Conservation (phyloP, 176 grass and related monocot genomes). For the Carex pumila region DNA sequence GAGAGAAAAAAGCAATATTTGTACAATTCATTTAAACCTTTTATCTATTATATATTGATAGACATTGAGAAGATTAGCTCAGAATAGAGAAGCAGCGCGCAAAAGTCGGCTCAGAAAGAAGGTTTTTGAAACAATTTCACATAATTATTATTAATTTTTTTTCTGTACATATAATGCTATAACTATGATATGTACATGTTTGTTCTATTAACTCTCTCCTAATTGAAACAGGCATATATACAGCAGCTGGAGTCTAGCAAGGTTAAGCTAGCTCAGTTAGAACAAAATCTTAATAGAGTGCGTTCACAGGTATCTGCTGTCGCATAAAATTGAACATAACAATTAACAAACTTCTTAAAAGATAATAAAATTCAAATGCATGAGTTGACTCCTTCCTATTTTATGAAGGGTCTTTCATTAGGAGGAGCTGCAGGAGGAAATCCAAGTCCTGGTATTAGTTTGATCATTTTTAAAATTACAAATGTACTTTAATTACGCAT, state of each 20-base stretch:
- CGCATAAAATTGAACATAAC: background rate
- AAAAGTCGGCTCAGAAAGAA: conserved; percentile 89
- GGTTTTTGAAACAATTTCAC: conserved; percentile 28
- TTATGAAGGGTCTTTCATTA: conserved; percentile 50
- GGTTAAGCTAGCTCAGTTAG: conserved; percentile 62
- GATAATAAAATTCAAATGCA: background rate
- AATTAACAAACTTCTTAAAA: background rate
- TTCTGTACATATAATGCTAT: background rate
- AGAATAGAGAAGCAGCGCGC: conserved; percentile 87
- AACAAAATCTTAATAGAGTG: conserved; percentile 71
- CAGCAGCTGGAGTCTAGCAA: conserved; percentile 80
- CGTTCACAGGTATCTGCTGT: conserved; percentile 50
- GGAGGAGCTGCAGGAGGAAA: conserved; percentile 58
- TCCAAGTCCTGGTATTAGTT: conserved; percentile 44
- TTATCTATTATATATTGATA: conserved; percentile 10
- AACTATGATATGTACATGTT: background rate
- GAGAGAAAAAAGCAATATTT: background rate
- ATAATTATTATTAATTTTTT: background rate
- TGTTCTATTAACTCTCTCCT: conserved; percentile 8
- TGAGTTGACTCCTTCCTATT: background rate
- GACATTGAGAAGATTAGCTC: conserved; percentile 65
- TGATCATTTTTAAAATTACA: background rate
- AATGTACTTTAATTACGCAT: background rate
- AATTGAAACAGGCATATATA: conserved; percentile 52
- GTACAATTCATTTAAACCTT: conserved; percentile 7